Evolutionary conservation across 371 early-diverging fungal genomes (phyloP).

Genomic region (Mucor velutinosus): DNA sequence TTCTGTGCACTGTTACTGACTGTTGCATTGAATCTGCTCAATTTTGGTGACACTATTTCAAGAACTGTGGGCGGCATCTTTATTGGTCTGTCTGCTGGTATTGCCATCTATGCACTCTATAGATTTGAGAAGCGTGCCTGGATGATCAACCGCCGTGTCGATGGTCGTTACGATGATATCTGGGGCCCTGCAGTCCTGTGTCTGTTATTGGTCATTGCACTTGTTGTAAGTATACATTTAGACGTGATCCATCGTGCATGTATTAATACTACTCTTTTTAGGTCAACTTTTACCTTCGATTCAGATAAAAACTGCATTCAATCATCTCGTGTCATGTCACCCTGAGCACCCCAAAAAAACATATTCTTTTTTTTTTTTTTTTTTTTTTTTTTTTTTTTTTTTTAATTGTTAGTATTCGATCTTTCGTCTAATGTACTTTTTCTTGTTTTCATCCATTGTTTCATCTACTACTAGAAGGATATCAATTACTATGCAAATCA

Average conservation of each 20-base stretch:
- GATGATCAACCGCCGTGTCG: constrained; percentile 56
- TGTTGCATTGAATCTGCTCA: constrained; percentile 74
- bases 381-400: too few relatives aligned
- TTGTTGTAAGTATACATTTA: constrained; percentile 18
- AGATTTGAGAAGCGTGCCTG: constrained; percentile 88
- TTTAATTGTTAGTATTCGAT: background rate
- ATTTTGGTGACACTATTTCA: constrained; percentile 66
- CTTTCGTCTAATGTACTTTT: constrained; percentile 1
- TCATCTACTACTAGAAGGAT: too few relatives aligned
- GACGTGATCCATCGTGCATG: background rate
- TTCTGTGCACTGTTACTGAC: constrained; percentile 73
- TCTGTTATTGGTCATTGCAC: constrained; percentile 65
- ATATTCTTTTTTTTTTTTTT: too few relatives aligned
- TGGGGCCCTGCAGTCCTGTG: constrained; percentile 85
- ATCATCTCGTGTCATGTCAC: constrained; percentile 3
- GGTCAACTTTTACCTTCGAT: constrained; percentile 39
- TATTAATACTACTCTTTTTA: background rate
- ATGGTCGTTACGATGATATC: constrained; percentile 61
- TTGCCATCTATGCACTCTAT: constrained; percentile 85
- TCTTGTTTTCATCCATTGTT: background rate
- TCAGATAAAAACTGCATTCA: constrained; percentile 19
- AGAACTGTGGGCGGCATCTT: constrained; percentile 49
- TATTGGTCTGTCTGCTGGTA: constrained; percentile 69
- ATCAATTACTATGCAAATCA: background rate
- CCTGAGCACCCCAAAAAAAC: background rate